Evolutionary conservation across 768 basidiomycete species (phyloP), one percentile per base, ranked within the genome.

Genomic region (Auriculariales sp.): DNA sequence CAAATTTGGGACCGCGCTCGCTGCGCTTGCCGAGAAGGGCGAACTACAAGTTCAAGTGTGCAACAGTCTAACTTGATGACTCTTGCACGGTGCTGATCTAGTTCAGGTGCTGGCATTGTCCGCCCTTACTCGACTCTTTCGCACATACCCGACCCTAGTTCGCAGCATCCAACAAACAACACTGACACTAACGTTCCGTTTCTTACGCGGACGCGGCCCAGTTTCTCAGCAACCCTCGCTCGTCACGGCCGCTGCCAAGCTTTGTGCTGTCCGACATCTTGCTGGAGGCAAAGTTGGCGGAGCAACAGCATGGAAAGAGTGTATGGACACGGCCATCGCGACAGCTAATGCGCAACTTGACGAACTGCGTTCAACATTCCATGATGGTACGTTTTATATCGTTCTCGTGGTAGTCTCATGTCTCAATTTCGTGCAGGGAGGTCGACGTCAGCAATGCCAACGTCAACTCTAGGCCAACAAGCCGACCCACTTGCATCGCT

Each of bases 211-310:
- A 10, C 39, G 39, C 1, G 22, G 27, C 17, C 70, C 71, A 17
- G 57, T 70, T 11, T 69, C 71, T 3, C 66, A 63, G 14, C 64
- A 73, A 1, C 69, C 67, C 3, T 66, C 70, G 22, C 56, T 81
- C 4, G 52, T 77, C 1, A 55, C 64, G 34, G 68, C 77, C 12
- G 71, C 80, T 2, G 77, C 78, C 4, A 59, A 65, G 17, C 68
- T 91, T 19, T 83, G 81, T 51, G 65, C 79, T 3, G 64, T 70
- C 22, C 68, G 91, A 4, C 81, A 81, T 61, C 64, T 75, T 27
- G 79, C 83, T 0, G 85, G 85, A 19, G 88, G 89, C 6, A 91
- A 88, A 63, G 78, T 85, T 7, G 83, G 81, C 24, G 78, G 79
- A 14, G 69, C 77, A 10, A 74, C 68, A 47, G 56, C 82, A 4